Evolutionary conservation across 78 protist species (phyloP).

Genomic region (Dictyostelium brefeldianum): DNA sequence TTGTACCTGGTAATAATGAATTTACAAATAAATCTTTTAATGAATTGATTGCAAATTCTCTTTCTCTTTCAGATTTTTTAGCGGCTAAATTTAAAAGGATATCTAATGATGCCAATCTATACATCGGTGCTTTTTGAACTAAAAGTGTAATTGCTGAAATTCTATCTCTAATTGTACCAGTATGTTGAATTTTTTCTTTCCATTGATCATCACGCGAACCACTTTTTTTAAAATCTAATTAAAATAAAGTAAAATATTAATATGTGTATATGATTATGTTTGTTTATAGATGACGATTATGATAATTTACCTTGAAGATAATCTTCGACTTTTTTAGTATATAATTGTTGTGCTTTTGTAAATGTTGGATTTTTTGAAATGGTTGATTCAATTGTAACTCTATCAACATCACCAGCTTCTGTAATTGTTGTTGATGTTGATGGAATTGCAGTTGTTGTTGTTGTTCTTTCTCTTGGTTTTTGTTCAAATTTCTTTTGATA

Average conservation of each 20-base stretch:
- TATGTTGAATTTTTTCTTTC: constrained; percentile 56
- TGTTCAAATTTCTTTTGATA: constrained; percentile 5
- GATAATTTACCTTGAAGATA: background rate
- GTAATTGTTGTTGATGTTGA: background rate
- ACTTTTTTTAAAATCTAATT: constrained; percentile 33
- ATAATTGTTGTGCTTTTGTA: constrained; percentile 4
- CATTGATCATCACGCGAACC: constrained; percentile 56
- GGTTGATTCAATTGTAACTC: background rate
- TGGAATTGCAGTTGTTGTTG: background rate
- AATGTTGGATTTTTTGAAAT: background rate
- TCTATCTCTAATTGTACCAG: constrained; percentile 74
- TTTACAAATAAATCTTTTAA: constrained; percentile 69
- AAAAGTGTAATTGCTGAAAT: constrained; percentile 54
- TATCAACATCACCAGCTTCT: background rate
- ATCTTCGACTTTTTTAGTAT: constrained; percentile 10
- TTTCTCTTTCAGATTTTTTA: constrained; percentile 79
- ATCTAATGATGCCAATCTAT: constrained; percentile 44
- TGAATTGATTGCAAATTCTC: constrained; percentile 59
- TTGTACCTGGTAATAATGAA: constrained; percentile 56
- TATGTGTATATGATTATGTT: background rate
- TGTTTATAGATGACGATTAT: too few relatives aligned
- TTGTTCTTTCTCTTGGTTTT: background rate
- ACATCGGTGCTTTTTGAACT: constrained; percentile 65
- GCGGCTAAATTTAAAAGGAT: constrained; percentile 39
- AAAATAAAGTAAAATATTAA: background rate